phyloP scores from a whole-genome alignment of 805 yeast genomes.

The Groenewaldozyma salmanticensis region DNA sequence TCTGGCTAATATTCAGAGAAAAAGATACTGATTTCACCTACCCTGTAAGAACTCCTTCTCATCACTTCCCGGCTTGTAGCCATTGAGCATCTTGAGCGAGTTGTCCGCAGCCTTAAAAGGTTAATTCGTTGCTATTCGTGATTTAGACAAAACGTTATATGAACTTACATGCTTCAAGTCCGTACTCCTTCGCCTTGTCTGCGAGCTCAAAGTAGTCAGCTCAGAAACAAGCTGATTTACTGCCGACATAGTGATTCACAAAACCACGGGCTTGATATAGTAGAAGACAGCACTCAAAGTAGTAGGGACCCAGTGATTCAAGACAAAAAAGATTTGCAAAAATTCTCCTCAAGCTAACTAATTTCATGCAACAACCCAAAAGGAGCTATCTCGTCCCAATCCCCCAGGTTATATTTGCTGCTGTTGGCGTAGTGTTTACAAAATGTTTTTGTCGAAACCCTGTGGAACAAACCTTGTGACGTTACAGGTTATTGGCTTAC shows the following conservation, averaged over 20 bases:
- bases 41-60: constrained; percentile 19
- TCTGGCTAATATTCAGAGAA: not conserved
- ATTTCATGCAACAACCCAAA: no score
- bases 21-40: constrained; percentile 6
- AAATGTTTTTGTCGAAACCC: no score
- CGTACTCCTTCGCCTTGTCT: constrained; percentile 58
- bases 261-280: no score
- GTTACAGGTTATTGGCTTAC: no score
- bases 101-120: constrained; percentile 35
- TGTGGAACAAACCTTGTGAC: no score
- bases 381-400: no score
- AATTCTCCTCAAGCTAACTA: no score
- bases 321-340: no score
- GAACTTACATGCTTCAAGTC: constrained; percentile 54
- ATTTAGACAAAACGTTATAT: not conserved
- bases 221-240: constrained; percentile 47
- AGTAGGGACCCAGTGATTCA: no score
- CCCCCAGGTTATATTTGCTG: no score
- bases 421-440: no score
- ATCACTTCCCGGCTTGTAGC: constrained; percentile 21
- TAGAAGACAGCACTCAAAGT: no score
- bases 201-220: constrained; percentile 49
- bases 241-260: constrained; percentile 36
- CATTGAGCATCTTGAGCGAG: constrained; percentile 38
- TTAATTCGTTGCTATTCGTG: not conserved